Evolutionary conservation across 1,284 basidiomycete genomes (phyloP), one percentile per base, ranked within the genome.

Genomic region (Puccinia horiana): DNA sequence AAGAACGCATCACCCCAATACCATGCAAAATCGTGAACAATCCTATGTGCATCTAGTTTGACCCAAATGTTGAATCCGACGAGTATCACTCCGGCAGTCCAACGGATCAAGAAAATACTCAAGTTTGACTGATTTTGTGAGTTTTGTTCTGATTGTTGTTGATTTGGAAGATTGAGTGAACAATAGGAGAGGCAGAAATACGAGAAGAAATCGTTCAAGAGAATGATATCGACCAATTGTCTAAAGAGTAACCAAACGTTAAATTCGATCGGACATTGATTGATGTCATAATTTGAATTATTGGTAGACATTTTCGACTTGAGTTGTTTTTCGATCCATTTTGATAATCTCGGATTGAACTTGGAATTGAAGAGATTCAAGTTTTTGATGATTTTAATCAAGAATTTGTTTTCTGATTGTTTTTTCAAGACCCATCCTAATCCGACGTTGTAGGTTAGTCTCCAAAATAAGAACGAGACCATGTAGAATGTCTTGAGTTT

Each of bases 1-100:
- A 98, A 99, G 89, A 99, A 99, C 74, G 93, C 93, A 86, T 99
- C 96, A 26, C 96, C 96, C 96, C 96, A 98, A 88, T 99, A 99
- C 86, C 86, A 90, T n/a, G 90, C 90, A 79, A 89, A 90, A 84
- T 90, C 90, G 84, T 97, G 98, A 83, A 99, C 95, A 76, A 99
- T 94, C 73, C 94, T 90, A 87, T 99, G 96, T 0, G 96, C 96
- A 86, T 99, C 96, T 18, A 94, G 93, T 88, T 99, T 99, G 85
- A 99, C 96, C 95, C 96, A 99, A 52, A 98, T 90, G 87, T 99
- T 99, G 90, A 99, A 98, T 56, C 90, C 90, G 86, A 99, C 95
- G 49, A 99, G 89, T 0, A 91, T 90, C 84, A 94, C 88, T 18
- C 97, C 96, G 18, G 92, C 92, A 63, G 93, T 87, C 95, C 96